Evolutionary conservation across 2,329 filamentous ascomycete genomes (phyloP).

Genomic region (Sphaerulina vaccinii): DNA sequence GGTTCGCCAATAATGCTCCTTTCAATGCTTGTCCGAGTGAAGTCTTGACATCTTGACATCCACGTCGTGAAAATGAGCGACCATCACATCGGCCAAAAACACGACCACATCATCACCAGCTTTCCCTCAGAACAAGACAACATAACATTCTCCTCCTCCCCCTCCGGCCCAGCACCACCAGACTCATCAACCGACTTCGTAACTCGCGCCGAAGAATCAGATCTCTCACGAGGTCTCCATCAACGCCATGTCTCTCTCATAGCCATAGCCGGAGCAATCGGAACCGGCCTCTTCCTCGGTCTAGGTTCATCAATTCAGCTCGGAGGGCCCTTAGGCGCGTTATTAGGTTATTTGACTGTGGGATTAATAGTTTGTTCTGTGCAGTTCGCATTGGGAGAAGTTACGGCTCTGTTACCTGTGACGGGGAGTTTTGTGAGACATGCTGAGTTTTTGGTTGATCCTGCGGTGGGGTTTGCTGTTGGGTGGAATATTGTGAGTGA

Average conservation of each 20-base stretch:
- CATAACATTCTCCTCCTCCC: background rate
- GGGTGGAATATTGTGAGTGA: slow-evolving; percentile 26
- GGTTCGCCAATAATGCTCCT: background rate
- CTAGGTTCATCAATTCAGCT: slow-evolving; percentile 54
- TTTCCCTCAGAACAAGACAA: background rate
- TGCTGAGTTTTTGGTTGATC: slow-evolving; percentile 53
- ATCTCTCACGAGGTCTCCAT: slow-evolving; percentile 52
- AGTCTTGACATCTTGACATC: background rate
- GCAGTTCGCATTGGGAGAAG: slow-evolving; percentile 53
- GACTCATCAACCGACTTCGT: slow-evolving; percentile 29
- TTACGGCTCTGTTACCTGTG: slow-evolving; percentile 52
- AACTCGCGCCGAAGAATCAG: slow-evolving; percentile 31
- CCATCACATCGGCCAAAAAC: too few relatives aligned
- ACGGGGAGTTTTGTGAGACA: slow-evolving; percentile 53
- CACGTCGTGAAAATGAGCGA: too few relatives aligned
- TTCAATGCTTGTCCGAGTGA: background rate
- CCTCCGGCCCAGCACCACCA: slow-evolving; percentile 10
- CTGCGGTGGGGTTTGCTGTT: slow-evolving; percentile 39
- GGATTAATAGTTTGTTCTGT: slow-evolving; percentile 52
- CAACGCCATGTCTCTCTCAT: slow-evolving; percentile 59
- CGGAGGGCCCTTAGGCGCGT: slow-evolving; percentile 53
- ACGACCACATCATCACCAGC: background rate
- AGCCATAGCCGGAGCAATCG: slow-evolving; percentile 71
- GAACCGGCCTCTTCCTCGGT: slow-evolving; percentile 64
- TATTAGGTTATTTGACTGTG: slow-evolving; percentile 54